Base-by-base conservation (phyloP, 2,329 filamentous ascomycete genomes). In the Aspergillus nomiae region DNA sequence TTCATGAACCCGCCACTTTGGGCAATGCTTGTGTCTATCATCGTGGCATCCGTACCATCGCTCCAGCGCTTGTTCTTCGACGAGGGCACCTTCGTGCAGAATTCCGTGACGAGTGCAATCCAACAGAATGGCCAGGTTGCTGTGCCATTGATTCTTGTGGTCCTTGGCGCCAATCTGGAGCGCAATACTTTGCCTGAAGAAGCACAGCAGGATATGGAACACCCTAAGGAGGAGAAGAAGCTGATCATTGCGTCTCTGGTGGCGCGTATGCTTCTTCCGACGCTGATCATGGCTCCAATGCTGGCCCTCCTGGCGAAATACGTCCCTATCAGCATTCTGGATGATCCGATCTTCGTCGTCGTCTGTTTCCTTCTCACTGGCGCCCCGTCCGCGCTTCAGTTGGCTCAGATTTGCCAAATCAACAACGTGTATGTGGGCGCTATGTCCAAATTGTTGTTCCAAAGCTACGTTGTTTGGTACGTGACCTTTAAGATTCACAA, bases 1-100 rank as follows among this genome's bases (percentile, higher is more conserved):
- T 97, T 97, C 77, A 98, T 99, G 94, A 98, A 98, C 78, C 94
- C 95, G 48, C 95, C 95, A 0, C 88, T 99, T 30, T 98, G 94
- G 93, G 94, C 95, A 34, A 98, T 99, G 95, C 82, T 98, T 38
- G 83, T 89, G 45, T 92, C 95, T n/a, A 89, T 98, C 53, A 80
- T 97, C 57, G 91, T 99, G 7, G 95, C 95, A 3, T 96, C 93
- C 0, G 87, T 97, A 7, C 95, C 95, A 0, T 74, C 82, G 1
- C 85, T 99, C 9, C 94, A 99, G 76, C 83, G 85, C 46, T 81
- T 95, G 21, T 97, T 99, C 82, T 99, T 98, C 79, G 85, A 89
- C 58, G 88, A 93, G 43, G 94, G 92, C 21, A 93, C 93, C 0
- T 97, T 99, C 73, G 82, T 99, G 70, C 90, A 91, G 77, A 98